Base-by-base conservation (phyloP, 495 filamentous ascomycete species). In the Aeminium ludgeri region DNA sequence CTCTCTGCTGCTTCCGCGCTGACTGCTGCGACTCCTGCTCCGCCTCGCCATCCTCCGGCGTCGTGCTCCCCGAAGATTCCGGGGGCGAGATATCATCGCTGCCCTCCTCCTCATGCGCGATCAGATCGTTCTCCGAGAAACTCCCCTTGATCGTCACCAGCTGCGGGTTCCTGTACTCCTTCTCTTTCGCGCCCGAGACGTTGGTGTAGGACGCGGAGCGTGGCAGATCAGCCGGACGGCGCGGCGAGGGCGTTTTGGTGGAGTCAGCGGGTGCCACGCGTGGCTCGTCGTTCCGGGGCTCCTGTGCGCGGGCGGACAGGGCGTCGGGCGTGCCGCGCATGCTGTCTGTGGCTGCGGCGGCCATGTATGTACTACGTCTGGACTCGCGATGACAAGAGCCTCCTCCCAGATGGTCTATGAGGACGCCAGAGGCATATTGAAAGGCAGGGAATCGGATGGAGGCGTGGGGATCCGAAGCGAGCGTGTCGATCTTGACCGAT, bases 121-220 rank as follows among this genome's bases (percentile, higher is more conserved):
- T 20, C 12, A 48, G 41, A 20, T 52, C 52, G 7, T 27, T 34
- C 16, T 51, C 45, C 19, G 34, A 45, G 23, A 49, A 46, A 13
- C 34, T 38, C 23, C 38, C 45, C 38, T 52, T 55, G 41, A 53
- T 43, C 10, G 41, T 43, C 15, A 41, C 23, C n/a, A 47, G 12
- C 12, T 30, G 17, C 8, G 36, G 32, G 35, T 38, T 36, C 6
- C 12, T 12, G 32, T 35, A 41, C 2, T 32, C 8, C 15, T 7
- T 2, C 20, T 41, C 37, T 30, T 49, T 46, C 10, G 44, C 38
- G 10, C 46, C 33, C 10, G 36, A 28, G 1, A 55, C 20, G 31
- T 52, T 44, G 1, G 52, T 52, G 40, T 55, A 55, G 11, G 49
- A 52, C 1, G 52, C 52, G 3, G 49, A 38, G 1, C 49, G 44